Base-by-base conservation (phyloP, 768 basidiomycete genomes). In the Lanmaoa pseudosensibilis region DNA sequence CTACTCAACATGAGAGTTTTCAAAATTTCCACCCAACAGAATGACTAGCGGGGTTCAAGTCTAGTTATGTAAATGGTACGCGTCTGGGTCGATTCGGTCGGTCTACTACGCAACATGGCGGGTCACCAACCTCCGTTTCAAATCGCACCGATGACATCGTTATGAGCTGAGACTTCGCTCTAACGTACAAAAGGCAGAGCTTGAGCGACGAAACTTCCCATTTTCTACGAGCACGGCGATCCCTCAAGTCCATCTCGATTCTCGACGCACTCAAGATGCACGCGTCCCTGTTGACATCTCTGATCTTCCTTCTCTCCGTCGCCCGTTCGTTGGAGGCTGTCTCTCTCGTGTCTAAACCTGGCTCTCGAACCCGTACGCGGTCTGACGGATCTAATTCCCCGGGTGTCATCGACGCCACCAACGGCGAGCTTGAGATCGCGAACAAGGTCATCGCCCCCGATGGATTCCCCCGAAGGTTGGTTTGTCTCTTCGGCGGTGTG, bases 391-490 rank as follows among this genome's bases (percentile, higher is more conserved):
- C 56, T 6, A 37, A n/a, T 38, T 33, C 56, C 9, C 54, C 59
- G 4, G 34, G 12, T 25, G 46, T 68, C 47, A 49, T 72, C 40
- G 65, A 66, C n/a, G 72, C 72, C 34, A 49, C 54, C 39, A 43
- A 65, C 21, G 63, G 63, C 36, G 67, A 75, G 23, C 60, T 83
- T 10, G 64, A 71, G 45, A 70, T 83, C 46, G 63, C 69, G 10
- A 82, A 82, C 65, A 69, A 69, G 48, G 54, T 68, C 13, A 77
- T 84, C 50, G 60, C 78, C 15, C 83, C 83, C 0, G 83, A 84
- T 66, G 82, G 83, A 21, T 82, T 76, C 54, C 50, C 53, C 44
- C 70, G 70, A 41, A 69, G 73, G 78, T 78, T 33, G 19, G 70
- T 69, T 56, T 18, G 3, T 56, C 18, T 37, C 7, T 34, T 50